Evolutionary conservation across 306 rosid genomes (phyloP), one percentile per base, ranked within the genome.

Genomic region (Cicer chorassanicum): DNA sequence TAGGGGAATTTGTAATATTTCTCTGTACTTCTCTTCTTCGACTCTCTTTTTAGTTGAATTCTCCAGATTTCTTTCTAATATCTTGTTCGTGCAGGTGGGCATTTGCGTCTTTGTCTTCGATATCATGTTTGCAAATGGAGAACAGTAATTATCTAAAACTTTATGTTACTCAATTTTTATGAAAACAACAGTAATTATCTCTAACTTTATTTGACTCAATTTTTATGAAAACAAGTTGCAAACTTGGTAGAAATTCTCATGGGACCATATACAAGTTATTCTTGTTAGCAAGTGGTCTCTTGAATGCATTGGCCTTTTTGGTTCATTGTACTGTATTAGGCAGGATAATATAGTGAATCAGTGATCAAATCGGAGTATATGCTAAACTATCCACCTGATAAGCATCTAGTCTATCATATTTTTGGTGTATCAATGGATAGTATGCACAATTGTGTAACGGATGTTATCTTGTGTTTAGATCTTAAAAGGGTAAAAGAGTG

Each of bases 71-170:
- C 12, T 65, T 81, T 63, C 77, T 75, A 49, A 66, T 78, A 10
- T 80, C 39, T 70, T 85, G 74, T 82, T 12, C 53, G 12, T 74
- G 87, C 96, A 93, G 98, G 98, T 91, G 63, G 96, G 85, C 81
- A 89, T 93, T 60, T 91, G 98, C 57, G 59, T 89, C 69, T 93
- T 93, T 82, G 92, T 86, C 80, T 93, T 93, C 14, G 98, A 93
- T 80, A 78, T 93, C 88, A 91, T 93, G 98, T 82, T 93, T 41
- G 85, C 90, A 51, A 91, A 91, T 76, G 97, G 96, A 80, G 82
- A 90, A 68, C 89, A 81, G 98, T 93, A 88, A 89, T 74, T 80
- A 63, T 87, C 82, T 55, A 3, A 10, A 78, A 50, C 82, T 55
- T 82, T 53, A 41, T 76, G 70, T 69, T 57, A 42, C 59, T 73